Evolutionary conservation across 2,329 filamentous ascomycete genomes (phyloP), one percentile per base, ranked within the genome.

Genomic region (Alternaria arborescens): DNA sequence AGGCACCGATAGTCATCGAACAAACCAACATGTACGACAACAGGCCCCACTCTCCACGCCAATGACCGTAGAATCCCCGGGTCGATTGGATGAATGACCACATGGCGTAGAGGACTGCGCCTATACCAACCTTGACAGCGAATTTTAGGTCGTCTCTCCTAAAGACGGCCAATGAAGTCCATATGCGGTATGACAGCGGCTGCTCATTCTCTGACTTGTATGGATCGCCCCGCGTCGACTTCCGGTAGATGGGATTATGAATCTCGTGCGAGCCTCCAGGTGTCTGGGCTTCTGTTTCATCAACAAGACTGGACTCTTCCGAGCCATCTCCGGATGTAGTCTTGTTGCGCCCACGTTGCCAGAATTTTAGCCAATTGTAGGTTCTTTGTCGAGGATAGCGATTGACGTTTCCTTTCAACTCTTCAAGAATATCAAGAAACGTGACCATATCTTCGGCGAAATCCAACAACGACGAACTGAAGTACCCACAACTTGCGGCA

Each of bases 21-120:
- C 94, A 97, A 24, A 99, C 95, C 74, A 98, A 89, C 94, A 98
- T 98, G 82, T 97, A 98, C 0, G 93, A 97, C 56, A 99, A 79
- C 2, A 99, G 84, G 22, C 95, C 95, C 95, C 95, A 99, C 83
- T 99, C 95, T 30, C 94, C 94, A 76, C 94, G 86, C 93, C 94
- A 98, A 71, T 90, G 90, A 53, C 88, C 85, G 76, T 97, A 99
- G 20, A 91, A 85, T 0, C 91, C 91, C 53, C 93, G 85, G 3
- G 93, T 97, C 8, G 85, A 82, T 1, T 89, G 86, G 34, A 97
- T 86, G 72, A 97, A 99, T 2, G 95, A 90, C 68, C 96, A 91
- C 77, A 95, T 87, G 18, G 93, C 94, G 82, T 94, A 98, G 0
- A 97, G 80, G 5, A 93, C 87, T 12, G 95, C 95, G 22, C 95